These are phyloP conservation scores for Fusarium agapanthi DNA, from an alignment of 2,329 filamentous ascomycete species.

Conservation along the genomic window DNA sequence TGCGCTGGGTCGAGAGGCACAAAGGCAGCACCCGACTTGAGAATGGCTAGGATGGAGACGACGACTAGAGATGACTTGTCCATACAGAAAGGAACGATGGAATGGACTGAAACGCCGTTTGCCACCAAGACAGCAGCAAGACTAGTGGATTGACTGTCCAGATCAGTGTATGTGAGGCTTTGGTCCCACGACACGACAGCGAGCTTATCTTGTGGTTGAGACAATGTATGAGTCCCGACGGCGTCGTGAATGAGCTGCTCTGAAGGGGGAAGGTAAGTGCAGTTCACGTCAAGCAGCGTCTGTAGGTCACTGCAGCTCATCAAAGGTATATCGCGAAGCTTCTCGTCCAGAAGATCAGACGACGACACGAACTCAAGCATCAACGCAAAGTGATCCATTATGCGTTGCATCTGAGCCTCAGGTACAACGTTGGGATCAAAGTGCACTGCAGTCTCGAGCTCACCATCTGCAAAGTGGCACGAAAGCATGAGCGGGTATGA, in stretches of 20 bases:
- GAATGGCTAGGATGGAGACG: constrained; percentile 8
- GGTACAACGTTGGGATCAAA: constrained; percentile 23
- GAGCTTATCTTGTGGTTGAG: constrained; percentile 6
- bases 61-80: constrained; percentile 15
- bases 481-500: constrained; percentile 39
- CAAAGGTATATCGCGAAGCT: background rate
- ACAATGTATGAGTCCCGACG: background rate
- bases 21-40: constrained; percentile 14
- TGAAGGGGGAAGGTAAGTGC: fast-evolving
- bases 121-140: background rate
- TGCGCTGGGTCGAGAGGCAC: constrained; percentile 3
- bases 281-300: constrained; percentile 2
- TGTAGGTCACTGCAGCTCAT: background rate
- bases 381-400: constrained; percentile 31
- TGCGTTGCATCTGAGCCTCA: constrained; percentile 11
- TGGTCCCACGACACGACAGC: constrained; percentile 53
- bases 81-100: constrained; percentile 19
- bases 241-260: constrained; percentile 9
- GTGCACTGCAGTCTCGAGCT: constrained; percentile 35
- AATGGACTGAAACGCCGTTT: background rate
- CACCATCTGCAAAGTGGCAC: constrained; percentile 21
- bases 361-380: constrained; percentile 13
- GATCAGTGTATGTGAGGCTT: constrained; percentile 51
- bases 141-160: constrained; percentile 30
- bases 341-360: background rate